phyloP scores from a whole-genome alignment of 2,329 filamentous ascomycete genomes.

The Tolypocladium album region DNA sequence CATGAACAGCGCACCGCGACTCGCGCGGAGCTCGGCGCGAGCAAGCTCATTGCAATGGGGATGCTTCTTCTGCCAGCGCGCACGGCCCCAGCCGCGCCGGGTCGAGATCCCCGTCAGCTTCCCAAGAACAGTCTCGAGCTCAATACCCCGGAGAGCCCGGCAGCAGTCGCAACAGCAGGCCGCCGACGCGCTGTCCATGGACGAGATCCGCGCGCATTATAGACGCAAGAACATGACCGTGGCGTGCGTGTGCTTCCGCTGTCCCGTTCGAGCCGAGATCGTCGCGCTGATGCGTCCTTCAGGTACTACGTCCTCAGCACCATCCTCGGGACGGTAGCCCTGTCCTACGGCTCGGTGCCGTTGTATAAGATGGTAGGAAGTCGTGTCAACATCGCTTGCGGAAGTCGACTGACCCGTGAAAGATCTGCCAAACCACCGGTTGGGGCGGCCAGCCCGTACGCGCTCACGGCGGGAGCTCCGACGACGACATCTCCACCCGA shows the following conservation, averaged over 20 bases:
- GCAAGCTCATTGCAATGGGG: slow-evolving; percentile 19
- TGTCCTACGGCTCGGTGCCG: slow-evolving; percentile 76
- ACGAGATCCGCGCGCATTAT: slow-evolving; percentile 53
- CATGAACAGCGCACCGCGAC: slow-evolving; percentile 30
- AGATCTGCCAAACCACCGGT: slow-evolving; percentile 74
- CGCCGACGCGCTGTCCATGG: slow-evolving; percentile 36
- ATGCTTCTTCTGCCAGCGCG: slow-evolving; percentile 26
- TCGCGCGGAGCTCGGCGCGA: slow-evolving; percentile 19
- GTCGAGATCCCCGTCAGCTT: slow-evolving; percentile 11
- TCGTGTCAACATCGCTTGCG: background rate
- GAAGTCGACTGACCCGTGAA: background rate
- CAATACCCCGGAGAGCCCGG: slow-evolving; percentile 12
- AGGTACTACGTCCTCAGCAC: slow-evolving; percentile 68
- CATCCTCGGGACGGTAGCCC: slow-evolving; percentile 67
- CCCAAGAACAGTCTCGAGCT: slow-evolving; percentile 22
- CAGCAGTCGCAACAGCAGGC: slow-evolving; percentile 13
- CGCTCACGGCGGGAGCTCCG: slow-evolving; percentile 49
- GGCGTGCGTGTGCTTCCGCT: slow-evolving; percentile 17
- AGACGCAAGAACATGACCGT: slow-evolving; percentile 56
- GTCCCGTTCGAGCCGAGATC: background rate
- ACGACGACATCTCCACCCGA: slow-evolving; percentile 59
- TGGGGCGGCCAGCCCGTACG: slow-evolving; percentile 92
- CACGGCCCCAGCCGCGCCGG: slow-evolving; percentile 16
- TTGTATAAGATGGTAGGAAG: slow-evolving; percentile 73
- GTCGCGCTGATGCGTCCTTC: slow-evolving; percentile 8